phyloP scores from a whole-genome alignment of 2,329 filamentous ascomycete species.

The Plenodomus tracheiphilus region DNA sequence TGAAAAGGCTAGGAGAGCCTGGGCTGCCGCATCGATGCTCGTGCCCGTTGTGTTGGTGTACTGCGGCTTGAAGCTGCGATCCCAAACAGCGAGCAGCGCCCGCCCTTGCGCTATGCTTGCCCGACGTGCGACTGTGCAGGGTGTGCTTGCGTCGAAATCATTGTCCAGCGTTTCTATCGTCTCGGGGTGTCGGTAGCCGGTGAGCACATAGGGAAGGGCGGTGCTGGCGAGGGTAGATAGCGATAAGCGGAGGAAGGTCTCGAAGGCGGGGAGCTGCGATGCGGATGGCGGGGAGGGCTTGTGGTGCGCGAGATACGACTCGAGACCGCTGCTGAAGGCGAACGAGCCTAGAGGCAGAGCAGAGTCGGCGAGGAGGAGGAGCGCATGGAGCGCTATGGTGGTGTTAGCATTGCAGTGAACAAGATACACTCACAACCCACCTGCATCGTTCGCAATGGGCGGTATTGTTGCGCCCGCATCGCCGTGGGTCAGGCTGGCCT shows the following conservation, averaged over 20 bases:
- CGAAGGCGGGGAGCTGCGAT: constrained; percentile 54
- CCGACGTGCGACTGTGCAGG: constrained; percentile 77
- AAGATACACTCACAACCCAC: constrained; percentile 8
- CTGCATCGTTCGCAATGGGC: constrained; percentile 17
- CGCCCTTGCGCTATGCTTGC: constrained; percentile 76
- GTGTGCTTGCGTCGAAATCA: constrained; percentile 72
- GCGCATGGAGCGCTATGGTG: constrained; percentile 59
- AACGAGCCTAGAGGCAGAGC: constrained; percentile 84
- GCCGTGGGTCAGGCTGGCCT: constrained; percentile 50
- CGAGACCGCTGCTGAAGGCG: constrained; percentile 80
- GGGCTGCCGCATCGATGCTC: constrained; percentile 13
- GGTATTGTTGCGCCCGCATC: constrained; percentile 6
- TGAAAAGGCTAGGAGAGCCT: constrained; percentile 36
- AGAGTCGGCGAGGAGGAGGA: constrained; percentile 78
- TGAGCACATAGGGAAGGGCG: constrained; percentile 73
- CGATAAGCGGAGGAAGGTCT: constrained; percentile 70
- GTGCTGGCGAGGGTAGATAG: constrained; percentile 72
- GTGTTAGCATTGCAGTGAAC: background rate
- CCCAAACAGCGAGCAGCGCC: constrained; percentile 75
- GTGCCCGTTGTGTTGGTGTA: constrained; percentile 8
- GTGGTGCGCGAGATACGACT: constrained; percentile 78
- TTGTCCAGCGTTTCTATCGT: constrained; percentile 68
- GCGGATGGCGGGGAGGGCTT: constrained; percentile 38
- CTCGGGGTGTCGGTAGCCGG: constrained; percentile 62
- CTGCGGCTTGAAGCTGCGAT: constrained; percentile 62